Base-by-base conservation (phyloP, 352 stramenopile species). In the Globisporangium okanoganense region DNA sequence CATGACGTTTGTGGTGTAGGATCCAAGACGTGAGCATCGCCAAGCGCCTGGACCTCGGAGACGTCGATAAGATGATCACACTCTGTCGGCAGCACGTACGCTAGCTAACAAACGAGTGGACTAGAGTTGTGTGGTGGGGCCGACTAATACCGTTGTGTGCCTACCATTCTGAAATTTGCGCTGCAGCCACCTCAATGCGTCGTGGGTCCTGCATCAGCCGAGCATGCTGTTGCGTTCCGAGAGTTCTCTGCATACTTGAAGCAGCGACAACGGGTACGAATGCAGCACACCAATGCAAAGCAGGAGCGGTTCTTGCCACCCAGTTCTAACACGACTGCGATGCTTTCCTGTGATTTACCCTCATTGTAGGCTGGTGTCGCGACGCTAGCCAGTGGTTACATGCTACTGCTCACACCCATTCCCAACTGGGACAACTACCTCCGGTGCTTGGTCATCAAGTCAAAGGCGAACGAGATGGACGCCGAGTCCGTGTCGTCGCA, bases 361-460 rank as follows among this genome's bases (percentile, higher is more conserved):
- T 38, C 16, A 6, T n/a, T 43, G 18, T 13, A 92, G 82, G 82
- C 82, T 62, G 82, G 82, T 9, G 82, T 90, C 1, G 78, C 66
- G 22, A 62, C 79, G 36, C 68, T 90, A n/a, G 45, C 56, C 3
- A 63, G 72, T 6, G 78, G 73, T 1, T 56, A 67, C 12, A 56
- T 92, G 29, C 66, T 90, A 66, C 58, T 92, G 25, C 65, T 92
- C 22, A 73, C 73, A 20, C 82, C 82, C 6, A 61, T 90, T 5
- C 49, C 66, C 7, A 65, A 76, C 20, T 64, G 68, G 25, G 64
- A 80, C 58, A 62, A 57, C 22, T 68, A 64, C 45, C 60, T 92
- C 10, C 74, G 77, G 16, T 90, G 79, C 51, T 58, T 88, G 24
- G 70, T 82, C 48, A 62, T 89, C 24, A 85, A 83, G 51, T 66